A percentile compares a stretch with the other conserved stretches of the same genome.
phyloP scores from a whole-genome alignment of 176 grass and related monocot genomes.

The Puya raimondii region DNA sequence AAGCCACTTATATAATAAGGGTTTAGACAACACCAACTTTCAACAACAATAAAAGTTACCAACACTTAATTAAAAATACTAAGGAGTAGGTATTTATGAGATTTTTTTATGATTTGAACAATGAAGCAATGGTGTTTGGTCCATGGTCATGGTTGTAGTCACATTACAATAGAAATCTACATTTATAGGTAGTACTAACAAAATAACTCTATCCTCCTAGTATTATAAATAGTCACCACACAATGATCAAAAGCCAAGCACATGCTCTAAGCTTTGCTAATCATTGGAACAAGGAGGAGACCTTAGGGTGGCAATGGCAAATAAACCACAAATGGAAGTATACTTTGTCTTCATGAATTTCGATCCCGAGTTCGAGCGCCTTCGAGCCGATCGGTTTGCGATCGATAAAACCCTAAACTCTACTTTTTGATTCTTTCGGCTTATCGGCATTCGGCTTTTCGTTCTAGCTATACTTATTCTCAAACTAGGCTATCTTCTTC shows the following conservation, averaged over 20 bases:
- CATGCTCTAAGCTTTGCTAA: not conserved
- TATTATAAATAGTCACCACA: not conserved
- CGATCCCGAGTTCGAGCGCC: constrained; percentile 70
- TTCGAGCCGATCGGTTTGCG: constrained; percentile 51
- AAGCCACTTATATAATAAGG: too few relatives aligned
- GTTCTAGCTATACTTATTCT: not conserved
- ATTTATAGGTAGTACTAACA: not conserved
- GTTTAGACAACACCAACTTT: too few relatives aligned
- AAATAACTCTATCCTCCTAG: not conserved
- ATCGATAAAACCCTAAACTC: not conserved
- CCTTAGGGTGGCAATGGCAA: constrained; percentile 31
- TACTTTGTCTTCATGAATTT: constrained; percentile 99
- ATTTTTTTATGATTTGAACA: too few relatives aligned
- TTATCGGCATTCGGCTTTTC: not conserved
- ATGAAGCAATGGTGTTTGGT: too few relatives aligned
- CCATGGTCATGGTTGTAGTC: too few relatives aligned
- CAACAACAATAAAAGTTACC: too few relatives aligned
- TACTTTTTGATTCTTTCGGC: not conserved
- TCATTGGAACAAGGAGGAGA: not conserved
- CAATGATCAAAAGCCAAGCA: not conserved
- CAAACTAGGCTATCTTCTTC: not conserved
- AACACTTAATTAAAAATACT: too few relatives aligned
- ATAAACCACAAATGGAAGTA: constrained; percentile 45
- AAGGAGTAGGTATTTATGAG: too few relatives aligned
- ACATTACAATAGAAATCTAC: too few relatives aligned